phyloP scores from a whole-genome alignment of 495 filamentous ascomycete genomes.

The Darksidea phi region DNA sequence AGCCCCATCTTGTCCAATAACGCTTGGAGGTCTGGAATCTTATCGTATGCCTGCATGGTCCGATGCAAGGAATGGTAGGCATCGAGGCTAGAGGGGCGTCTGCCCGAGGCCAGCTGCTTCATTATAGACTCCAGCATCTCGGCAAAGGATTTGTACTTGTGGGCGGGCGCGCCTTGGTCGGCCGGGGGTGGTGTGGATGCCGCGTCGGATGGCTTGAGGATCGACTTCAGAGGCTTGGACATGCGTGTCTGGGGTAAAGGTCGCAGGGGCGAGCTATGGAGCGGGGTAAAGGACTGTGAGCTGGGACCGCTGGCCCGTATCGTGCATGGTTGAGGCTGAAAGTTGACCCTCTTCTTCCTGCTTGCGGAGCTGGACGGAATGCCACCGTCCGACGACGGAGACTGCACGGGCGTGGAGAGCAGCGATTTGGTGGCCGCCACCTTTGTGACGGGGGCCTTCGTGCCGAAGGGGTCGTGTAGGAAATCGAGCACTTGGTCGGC shows the following conservation, averaged over 20 bases:
- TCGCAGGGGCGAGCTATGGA: conserved; percentile 48
- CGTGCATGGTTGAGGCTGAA: conserved; percentile 59
- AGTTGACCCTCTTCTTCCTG: conserved; percentile 58
- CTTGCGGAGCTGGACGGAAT: conserved; percentile 44
- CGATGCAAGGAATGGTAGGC: conserved; percentile 77
- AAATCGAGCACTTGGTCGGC: conserved; percentile 40
- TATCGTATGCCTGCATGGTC: conserved; percentile 69
- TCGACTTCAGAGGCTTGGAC: conserved; percentile 74
- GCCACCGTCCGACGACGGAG: conserved; percentile 48
- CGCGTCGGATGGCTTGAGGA: conserved; percentile 68
- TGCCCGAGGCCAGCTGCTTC: conserved; percentile 70
- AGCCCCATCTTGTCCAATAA: conserved; percentile 71
- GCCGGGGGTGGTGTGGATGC: conserved; percentile 44
- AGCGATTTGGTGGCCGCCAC: conserved; percentile 22
- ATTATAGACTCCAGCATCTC: conserved; percentile 81
- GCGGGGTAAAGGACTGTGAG: conserved; percentile 49
- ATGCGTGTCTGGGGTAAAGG: conserved; percentile 59
- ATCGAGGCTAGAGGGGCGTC: conserved; percentile 70
- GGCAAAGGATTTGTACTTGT: conserved; percentile 52
- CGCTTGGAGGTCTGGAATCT: conserved; percentile 62
- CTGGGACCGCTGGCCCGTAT: conserved; percentile 63
- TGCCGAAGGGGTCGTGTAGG: conserved; percentile 39
- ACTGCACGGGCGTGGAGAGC: conserved; percentile 48
- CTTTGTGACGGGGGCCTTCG: conserved; percentile 14
- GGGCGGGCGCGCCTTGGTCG: conserved; percentile 39